Base-by-base conservation (phyloP, 805 yeast species). In the Tetrapisispora pingtungensis region DNA sequence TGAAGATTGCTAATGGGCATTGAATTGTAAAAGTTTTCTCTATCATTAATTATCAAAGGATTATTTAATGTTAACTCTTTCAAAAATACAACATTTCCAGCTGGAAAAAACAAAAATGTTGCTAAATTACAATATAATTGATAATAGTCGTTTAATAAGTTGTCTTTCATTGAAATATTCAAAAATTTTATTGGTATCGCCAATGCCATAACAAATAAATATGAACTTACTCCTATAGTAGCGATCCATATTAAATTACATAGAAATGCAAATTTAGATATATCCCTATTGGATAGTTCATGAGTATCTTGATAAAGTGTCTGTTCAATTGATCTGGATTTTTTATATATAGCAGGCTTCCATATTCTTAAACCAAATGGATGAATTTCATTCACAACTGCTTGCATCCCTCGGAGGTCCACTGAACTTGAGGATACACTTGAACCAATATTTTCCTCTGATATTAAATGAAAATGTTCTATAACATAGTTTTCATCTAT, bases 331-430 rank as follows among this genome's bases (percentile, higher is more conserved):
- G 96, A 84, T 56, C 98, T 78, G 47, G 75, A 74, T 63, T 93
- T 93, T 62, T 93, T 93, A 66, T 93, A 93, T 44, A 93, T 68
- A 2, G 97, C 96, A 1, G 98, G 98, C 58, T 93, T 93, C 98
- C 98, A 93, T 54, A 93, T 84, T 62, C 95, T 82, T 39, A 93
- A 88, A 72, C 98, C 98, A 58, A 93, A 93, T 0, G 98, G 98
- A 69, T 93, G 98, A 6, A 96, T 87, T 41, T 84, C 80, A 59
- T 93, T 93, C 58, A 93, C 93, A n/a, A 97, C 97, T 53, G 84
- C 88, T 63, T 93, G 98, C 51, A 97, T 79, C 53, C 88, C 96
- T 48, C 90, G 73, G 42, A 90, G 31, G 17, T 33, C 37, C 12
- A 33, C 8, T 13, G 40, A 71, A 5, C 96, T 90, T 84, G 36